Evolutionary conservation across 139 green algal species (phyloP), one percentile per base, ranked within the genome.

Genomic region (Picochlorum sp.): DNA sequence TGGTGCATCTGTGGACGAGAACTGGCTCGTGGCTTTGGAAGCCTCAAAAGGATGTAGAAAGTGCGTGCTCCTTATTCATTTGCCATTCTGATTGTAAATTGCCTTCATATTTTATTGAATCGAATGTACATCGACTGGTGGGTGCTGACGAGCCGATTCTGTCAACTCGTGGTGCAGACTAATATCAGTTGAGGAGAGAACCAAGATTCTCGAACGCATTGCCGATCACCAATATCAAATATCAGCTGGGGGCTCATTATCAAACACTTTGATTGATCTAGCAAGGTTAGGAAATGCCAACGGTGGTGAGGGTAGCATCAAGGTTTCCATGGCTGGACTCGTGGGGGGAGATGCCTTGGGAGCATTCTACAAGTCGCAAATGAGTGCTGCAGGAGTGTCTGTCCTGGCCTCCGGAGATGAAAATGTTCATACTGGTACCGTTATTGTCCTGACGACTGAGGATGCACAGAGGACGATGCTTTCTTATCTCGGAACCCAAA

Each of bases 381-480:
- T 93, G 67, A 55, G 35, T 12, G 35, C 77, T 12, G 79, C 83
- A 2, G 85, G 85, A 9, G 73, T 93, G 22, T 25, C 79, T 5
- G 68, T 83, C 13, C 47, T 92, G n/a, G 68, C 76, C 5, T 16
- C 69, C 2, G 67, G 70, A 14, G 9, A 63, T 4, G 20, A 67
- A 5, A 68, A 64, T 37, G 68, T 54, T 16, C 61, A 64, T 20
- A 77, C 71, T 30, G 89, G 89, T 60, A 93, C 82, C 0, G 88
- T 94, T 13, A 74, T 93, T 22, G 90, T 97, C 24, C 68, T 97
- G 16, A 94, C 85, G 16, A 94, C 85, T 1, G 14, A 53, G 1
- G 90, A 97, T 62, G 90, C 88, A 7, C 83, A 96, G 69, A 75
- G 90, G 29, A 90, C 81, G 33, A 94, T 97, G 72, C 73, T 96